Evolutionary conservation across 768 basidiomycete species (phyloP), one percentile per base, ranked within the genome.

Genomic region (Vishniacozyma victoriae): DNA sequence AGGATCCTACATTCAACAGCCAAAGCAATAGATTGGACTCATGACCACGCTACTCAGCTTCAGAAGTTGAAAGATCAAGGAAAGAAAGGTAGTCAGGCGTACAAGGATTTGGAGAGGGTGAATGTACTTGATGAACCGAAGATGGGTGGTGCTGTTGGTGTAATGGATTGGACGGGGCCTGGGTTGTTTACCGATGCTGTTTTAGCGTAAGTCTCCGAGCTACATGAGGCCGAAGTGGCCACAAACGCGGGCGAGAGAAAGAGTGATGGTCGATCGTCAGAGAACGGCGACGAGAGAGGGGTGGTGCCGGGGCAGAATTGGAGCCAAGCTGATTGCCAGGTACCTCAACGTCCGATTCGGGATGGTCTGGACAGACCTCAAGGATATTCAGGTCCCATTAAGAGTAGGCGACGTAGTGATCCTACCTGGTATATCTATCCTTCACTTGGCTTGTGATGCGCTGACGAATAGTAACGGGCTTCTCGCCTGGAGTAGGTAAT

Each of bases 391-490:
- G n/a, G 55, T 47, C 25, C 70, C 72, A 11, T 42, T 69, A 11
- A 54, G 67, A 23, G 53, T 73, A 19, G 73, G 66, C 5, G 75
- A 75, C 29, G 61, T 76, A 16, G 60, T 73, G 5, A 58, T 76
- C 11, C 55, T 76, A 5, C 72, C 73, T n/a, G 67, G 68, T 67
- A 35, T 37, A 60, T 54, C 11, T 29, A 20, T 13, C 24, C 13
- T 12, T 16, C 37, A n/a, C n/a, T n/a, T n/a, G n/a, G n/a, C n/a
- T n/a, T n/a, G n/a, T n/a, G n/a, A n/a, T n/a, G n/a, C n/a, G 20
- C 33, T 44, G 26, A 44, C 41, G 22, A 9, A 23, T 24, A 42
- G 65, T 69, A 5, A 72, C 70, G 13, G 70, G 70, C 12, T 72
- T 72, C 47, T 62, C 59, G 14, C 70, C 70, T 4, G 70, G 70